These are phyloP conservation scores for Austroboletus novae-zelandiae DNA, from an alignment of 1,284 basidiomycete species.

Conservation along the genomic window DNA sequence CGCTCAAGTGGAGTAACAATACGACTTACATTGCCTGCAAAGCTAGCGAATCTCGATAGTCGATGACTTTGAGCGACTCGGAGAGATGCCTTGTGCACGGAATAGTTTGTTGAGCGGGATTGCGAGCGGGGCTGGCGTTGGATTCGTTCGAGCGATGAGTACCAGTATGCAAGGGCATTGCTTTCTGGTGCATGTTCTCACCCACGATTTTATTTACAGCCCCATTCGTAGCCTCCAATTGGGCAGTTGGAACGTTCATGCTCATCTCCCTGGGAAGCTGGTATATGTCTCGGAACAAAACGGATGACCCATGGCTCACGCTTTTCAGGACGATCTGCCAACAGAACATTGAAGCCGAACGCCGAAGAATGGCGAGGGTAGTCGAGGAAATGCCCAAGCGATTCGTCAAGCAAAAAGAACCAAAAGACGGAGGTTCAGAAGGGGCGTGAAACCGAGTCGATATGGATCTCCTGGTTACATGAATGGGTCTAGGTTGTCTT, in stretches of 20 bases:
- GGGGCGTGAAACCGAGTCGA: constrained; percentile 1
- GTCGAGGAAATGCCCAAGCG: constrained; percentile 61
- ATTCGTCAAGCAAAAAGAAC: constrained; percentile 42
- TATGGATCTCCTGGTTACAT: not conserved
- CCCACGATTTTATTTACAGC: constrained; percentile 26
- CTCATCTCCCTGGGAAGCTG: constrained; percentile 50
- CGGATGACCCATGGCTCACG: constrained; percentile 4
- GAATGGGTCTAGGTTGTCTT: not conserved
- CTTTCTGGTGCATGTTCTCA: constrained; percentile 6
- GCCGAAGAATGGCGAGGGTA: constrained; percentile 51
- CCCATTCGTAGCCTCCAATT: constrained; percentile 47
- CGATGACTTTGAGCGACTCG: constrained; percentile 46
- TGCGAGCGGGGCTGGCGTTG: constrained; percentile 51
- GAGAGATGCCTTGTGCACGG: constrained; percentile 62
- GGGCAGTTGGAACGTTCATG: constrained; percentile 56
- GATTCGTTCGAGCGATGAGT: constrained; percentile 55
- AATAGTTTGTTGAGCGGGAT: constrained; percentile 53
- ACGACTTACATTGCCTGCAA: constrained; percentile 23
- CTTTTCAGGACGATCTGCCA: constrained; percentile 62
- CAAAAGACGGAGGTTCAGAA: constrained; percentile 29
- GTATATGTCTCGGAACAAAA: constrained; percentile 31
- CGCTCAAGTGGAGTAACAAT: not conserved
- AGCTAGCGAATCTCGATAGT: constrained; percentile 46
- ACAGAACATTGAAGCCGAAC: constrained; percentile 51
- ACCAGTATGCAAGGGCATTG: constrained; percentile 38